Evolutionary conservation across 2,329 filamentous ascomycete genomes (phyloP).

Genomic region (Phyllosticta citribraziliensis): DNA sequence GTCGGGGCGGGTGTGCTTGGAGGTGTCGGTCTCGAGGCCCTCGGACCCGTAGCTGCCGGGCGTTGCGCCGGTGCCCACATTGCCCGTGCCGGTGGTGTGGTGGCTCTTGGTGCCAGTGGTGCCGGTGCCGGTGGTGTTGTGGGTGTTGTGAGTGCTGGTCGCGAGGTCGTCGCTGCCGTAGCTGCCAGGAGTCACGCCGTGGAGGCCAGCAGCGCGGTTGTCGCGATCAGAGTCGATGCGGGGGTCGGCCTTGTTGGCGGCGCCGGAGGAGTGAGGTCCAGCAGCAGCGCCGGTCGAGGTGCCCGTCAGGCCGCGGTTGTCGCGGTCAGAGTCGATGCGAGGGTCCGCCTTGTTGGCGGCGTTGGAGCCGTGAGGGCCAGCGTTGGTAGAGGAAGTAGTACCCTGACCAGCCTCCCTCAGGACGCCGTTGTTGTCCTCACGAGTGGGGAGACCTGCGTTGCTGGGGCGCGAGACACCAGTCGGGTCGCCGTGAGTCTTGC

Average conservation of each 20-base stretch:
- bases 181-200: neutral
- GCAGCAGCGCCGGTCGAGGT: neutral
- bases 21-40: neutral
- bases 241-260: constrained; percentile 5
- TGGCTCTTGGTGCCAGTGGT: neutral
- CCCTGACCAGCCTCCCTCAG: neutral
- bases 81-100: neutral
- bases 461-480: neutral
- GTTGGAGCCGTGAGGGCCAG: constrained; percentile 1
- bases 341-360: constrained; percentile 2
- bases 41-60: neutral
- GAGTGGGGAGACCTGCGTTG: neutral
- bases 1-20: neutral
- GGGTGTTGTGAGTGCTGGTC: neutral
- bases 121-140: neutral
- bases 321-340: constrained; percentile 4
- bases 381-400: constrained; percentile 1
- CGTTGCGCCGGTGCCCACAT: neutral
- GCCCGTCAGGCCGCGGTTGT: constrained; percentile 3
- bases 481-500: neutral
- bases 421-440: neutral
- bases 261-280: constrained; percentile 2
- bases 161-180: neutral
- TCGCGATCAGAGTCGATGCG: constrained; percentile 3
- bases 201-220: neutral